phyloP scores from a whole-genome alignment of 2,329 filamentous ascomycete species.

The Colletotrichum orbiculare region DNA sequence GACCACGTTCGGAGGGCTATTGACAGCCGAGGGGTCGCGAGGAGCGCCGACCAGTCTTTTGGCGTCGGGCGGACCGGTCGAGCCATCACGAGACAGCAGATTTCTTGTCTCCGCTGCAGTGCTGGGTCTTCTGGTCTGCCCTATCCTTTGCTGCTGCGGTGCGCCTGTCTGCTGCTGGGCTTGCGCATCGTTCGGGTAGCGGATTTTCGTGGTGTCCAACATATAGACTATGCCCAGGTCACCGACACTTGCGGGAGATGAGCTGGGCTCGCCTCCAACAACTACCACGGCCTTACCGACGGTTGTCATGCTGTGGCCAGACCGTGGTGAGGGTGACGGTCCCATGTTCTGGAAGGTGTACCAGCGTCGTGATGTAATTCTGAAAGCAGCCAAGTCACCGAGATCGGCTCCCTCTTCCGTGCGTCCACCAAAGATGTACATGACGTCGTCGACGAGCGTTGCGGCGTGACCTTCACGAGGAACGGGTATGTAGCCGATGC shows the following conservation, averaged over 20 bases:
- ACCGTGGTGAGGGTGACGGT: slow-evolving; percentile 90
- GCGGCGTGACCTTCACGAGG: slow-evolving; percentile 95
- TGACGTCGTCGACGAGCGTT: slow-evolving; percentile 93
- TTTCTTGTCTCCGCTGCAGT: slow-evolving; percentile 52
- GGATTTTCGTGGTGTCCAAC: slow-evolving; percentile 93
- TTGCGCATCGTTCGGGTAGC: slow-evolving; percentile 86
- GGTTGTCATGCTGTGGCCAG: slow-evolving; percentile 97
- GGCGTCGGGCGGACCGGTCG: slow-evolving; percentile 61
- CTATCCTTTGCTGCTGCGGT: slow-evolving; percentile 48
- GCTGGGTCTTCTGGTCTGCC: slow-evolving; percentile 57
- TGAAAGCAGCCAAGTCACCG: slow-evolving; percentile 87
- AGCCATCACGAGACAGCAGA: slow-evolving; percentile 61
- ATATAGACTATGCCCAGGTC: slow-evolving; percentile 92
- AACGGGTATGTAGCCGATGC: slow-evolving; percentile 96
- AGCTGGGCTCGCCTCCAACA: slow-evolving; percentile 93
- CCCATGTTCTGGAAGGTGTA: slow-evolving; percentile 99
- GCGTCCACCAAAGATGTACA: slow-evolving; percentile 98
- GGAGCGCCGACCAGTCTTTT: slow-evolving; percentile 58
- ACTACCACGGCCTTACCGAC: slow-evolving; percentile 94
- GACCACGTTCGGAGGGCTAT: slow-evolving; percentile 54
- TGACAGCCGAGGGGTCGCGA: slow-evolving; percentile 48
- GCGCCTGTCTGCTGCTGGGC: slow-evolving; percentile 40
- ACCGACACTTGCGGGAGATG: slow-evolving; percentile 80
- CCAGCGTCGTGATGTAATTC: slow-evolving; percentile 85
- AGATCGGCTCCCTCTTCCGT: slow-evolving; percentile 93